Percentiles rank a stretch among this genome's conserved stretches.
These are phyloP conservation scores for Aristolochia fimbriata DNA, from an alignment of 164 flowering plant genomes.

Conservation along the genomic window DNA sequence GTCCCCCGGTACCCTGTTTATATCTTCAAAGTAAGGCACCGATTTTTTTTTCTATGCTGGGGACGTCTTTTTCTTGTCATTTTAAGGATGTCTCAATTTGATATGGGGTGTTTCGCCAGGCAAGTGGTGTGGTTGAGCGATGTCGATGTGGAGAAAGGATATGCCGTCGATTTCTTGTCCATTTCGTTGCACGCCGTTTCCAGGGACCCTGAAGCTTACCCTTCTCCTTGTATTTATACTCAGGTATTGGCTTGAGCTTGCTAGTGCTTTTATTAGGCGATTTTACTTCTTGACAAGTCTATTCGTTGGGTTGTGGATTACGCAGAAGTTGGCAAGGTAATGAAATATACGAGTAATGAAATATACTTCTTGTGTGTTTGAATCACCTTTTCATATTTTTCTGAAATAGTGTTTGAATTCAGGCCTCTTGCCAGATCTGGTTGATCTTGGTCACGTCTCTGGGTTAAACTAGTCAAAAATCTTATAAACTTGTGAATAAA, in stretches of 20 bases:
- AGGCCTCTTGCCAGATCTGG: no score
- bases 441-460: no score
- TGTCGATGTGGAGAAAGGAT: conserved; percentile 53
- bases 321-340: no score
- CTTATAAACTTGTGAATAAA: no score
- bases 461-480: no score
- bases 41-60: neutral
- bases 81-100: neutral
- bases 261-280: neutral
- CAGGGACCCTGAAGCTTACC: conserved; percentile 73
- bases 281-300: no score
- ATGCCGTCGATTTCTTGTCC: conserved; percentile 73
- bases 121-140: conserved; percentile 82
- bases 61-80: no score
- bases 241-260: conserved; percentile 36
- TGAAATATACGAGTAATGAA: no score
- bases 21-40: conserved; percentile 42
- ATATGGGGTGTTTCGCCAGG: conserved; percentile 23
- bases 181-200: conserved; percentile 86
- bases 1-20: conserved; percentile 79
- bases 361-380: no score
- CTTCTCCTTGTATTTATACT: conserved; percentile 78
- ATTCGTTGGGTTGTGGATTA: no score
- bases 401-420: no score
- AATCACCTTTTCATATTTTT: no score